Base-by-base conservation (phyloP, 2,329 filamentous ascomycete genomes). In the Trichoderma gracile region DNA sequence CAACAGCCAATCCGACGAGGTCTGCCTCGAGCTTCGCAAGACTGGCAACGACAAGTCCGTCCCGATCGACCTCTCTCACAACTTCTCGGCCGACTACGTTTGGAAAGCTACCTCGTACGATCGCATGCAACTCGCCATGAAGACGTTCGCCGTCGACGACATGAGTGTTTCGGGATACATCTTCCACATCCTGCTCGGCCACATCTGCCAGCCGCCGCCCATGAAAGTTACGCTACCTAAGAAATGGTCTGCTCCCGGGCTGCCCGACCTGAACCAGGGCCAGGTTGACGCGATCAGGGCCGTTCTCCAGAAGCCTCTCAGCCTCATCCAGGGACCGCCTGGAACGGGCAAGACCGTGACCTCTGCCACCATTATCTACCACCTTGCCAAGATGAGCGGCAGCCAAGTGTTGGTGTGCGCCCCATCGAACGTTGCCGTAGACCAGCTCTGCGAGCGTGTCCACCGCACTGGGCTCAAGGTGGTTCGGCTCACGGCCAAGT, bases 71-170 rank as follows among this genome's bases (percentile, higher is more conserved):
- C 95, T 94, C 77, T 97, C 94, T 0, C 92, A 96, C 78, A 97
- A 97, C 77, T 99, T 99, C 78, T 97, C 93, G 17, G 95, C 94
- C 69, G 95, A 99, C 76, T 99, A 99, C 73, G 95, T 99, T 63
- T 99, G 95, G 95, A 99, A 99, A 76, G 95, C 96, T 15, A 99
- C 96, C 0, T 98, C 94, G 0, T 99, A 99, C 75, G 95, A 99
- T 74, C 93, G 95, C 68, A 99, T 99, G 95, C 95, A 99, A 77
- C 87, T 93, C 69, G 96, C 95, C 62, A 98, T 99, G 94, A 98
- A 97, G 83, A 98, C 92, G 0, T 99, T 99, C 75, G 95, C 95
- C 6, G 88, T 98, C 50, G 94, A 99, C 71, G 95, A 99, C 77
- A 91, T 96, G 90, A 97, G 93, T 73, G 94, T 99, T 49, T 98